A percentile compares a stretch with the other conserved stretches of the same genome.
phyloP scores from a whole-genome alignment of 164 flowering plant genomes.

The Pachysandra terminalis region DNA sequence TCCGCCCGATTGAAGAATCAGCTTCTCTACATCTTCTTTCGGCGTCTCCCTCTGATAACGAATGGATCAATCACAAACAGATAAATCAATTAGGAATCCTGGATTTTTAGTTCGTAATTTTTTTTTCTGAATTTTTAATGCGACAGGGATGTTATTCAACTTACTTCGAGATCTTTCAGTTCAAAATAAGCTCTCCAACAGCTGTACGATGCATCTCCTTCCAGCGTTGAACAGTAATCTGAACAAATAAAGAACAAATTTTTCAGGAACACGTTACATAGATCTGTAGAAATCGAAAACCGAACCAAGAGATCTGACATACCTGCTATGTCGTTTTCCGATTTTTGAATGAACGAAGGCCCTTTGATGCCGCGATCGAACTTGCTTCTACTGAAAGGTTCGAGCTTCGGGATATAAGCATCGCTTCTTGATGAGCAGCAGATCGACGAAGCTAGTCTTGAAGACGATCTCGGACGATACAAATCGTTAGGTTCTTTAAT shows the following conservation, averaged over 20 bases:
- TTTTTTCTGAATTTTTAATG: too few species aligned
- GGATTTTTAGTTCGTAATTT: too few species aligned
- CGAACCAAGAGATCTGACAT: neutral
- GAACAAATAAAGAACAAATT: conserved; percentile 9
- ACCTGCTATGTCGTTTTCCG: conserved; percentile 68
- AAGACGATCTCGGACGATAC: conserved; percentile 11
- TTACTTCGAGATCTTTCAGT: conserved; percentile 80
- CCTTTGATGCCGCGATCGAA: conserved; percentile 56
- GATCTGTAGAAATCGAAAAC: too few species aligned
- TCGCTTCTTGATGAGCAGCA: conserved; percentile 45
- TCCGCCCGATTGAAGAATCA: conserved; percentile 57
- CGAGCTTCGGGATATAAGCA: conserved; percentile 64
- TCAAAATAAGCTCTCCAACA: conserved; percentile 95
- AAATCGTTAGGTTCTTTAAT: conserved; percentile 26
- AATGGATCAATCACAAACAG: too few species aligned
- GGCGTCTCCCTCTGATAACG: conserved; percentile 44
- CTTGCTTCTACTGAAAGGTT: conserved; percentile 68
- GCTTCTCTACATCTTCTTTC: conserved; percentile 61
- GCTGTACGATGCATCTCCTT: conserved; percentile 71
- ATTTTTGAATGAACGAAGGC: conserved; percentile 68
- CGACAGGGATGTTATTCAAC: too few species aligned
- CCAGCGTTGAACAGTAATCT: conserved; percentile 89
- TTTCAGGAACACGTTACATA: too few species aligned
- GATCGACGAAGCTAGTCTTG: conserved; percentile 21
- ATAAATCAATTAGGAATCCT: too few species aligned